Conservation (phyloP, 148 eudicot genomes). For the Dianthus caryophyllus region DNA sequence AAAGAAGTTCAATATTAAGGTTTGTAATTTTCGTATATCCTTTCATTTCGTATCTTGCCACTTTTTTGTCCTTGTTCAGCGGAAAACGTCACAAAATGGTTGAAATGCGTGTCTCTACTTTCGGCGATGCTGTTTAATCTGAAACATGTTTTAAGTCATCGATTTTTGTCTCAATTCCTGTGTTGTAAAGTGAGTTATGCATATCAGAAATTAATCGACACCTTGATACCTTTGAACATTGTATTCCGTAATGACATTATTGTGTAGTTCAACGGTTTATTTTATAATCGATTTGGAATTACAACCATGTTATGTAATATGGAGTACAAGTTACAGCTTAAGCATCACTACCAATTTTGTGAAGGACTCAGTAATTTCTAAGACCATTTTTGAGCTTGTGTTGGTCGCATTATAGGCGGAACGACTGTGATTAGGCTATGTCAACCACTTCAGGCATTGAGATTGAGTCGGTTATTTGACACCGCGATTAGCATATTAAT, state of each 20-base stretch:
- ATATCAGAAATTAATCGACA: not conserved
- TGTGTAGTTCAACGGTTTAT: not conserved
- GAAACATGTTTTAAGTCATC: not conserved
- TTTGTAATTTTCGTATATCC: constrained; percentile 26
- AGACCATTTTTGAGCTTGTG: not conserved
- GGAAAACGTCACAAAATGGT: not conserved
- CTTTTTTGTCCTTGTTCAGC: not conserved
- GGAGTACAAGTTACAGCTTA: not conserved
- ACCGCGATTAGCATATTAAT: not conserved
- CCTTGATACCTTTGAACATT: not conserved
- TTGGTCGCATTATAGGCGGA: not conserved
- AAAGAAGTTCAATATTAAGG: constrained; percentile 81
- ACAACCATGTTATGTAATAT: not conserved
- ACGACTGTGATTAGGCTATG: not conserved
- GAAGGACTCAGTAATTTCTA: not conserved
- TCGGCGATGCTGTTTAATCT: not conserved
- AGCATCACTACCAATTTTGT: not conserved
- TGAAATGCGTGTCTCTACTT: not conserved
- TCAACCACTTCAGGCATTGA: not conserved
- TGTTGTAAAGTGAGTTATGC: not conserved
- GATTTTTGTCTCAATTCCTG: no score
- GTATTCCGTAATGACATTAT: no score
- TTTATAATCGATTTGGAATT: not conserved
- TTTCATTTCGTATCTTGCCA: not conserved
- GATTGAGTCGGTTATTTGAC: not conserved